Percentiles rank a stretch among this genome's conserved stretches.
These are phyloP conservation scores for Odontarrhena argentea DNA, from an alignment of 345 rosid genomes.

Conservation along the genomic window DNA sequence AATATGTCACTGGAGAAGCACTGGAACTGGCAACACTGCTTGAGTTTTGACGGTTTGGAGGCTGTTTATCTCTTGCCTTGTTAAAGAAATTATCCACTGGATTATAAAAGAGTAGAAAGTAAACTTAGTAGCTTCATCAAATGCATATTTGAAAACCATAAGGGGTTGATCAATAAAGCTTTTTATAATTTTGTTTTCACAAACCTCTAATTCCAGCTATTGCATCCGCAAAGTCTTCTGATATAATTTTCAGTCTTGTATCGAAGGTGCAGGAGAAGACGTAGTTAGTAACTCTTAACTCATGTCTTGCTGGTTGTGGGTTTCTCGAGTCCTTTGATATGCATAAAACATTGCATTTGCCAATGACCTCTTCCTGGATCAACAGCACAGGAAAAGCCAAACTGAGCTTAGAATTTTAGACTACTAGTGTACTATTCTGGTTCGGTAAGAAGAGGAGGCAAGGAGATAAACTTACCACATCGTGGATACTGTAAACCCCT, in stretches of 20 bases:
- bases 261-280: conserved; percentile 54
- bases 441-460: background rate
- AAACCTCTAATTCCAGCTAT: conserved; percentile 58
- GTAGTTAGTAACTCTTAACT: conserved; percentile 45
- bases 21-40: conserved; percentile 24
- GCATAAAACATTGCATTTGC: conserved; percentile 61
- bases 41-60: conserved; percentile 13
- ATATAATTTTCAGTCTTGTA: conserved; percentile 42
- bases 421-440: background rate
- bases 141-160: conserved; percentile 12
- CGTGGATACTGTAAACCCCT: conserved; percentile 48
- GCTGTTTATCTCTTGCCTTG: conserved; percentile 31
- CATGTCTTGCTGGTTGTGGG: conserved; percentile 42
- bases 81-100: conserved; percentile 54
- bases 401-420: background rate
- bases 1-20: conserved; percentile 18
- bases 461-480: conserved; percentile 44
- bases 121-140: background rate
- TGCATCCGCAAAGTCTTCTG: conserved; percentile 39
- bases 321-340: conserved; percentile 49
- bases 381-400: conserved; percentile 12
- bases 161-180: background rate
- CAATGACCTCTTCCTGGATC: conserved; percentile 47
- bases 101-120: conserved; percentile 23
- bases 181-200: background rate